Evolutionary conservation across 2,329 filamentous ascomycete genomes (phyloP), one percentile per base, ranked within the genome.

Genomic region (Monilinia fructigena): DNA sequence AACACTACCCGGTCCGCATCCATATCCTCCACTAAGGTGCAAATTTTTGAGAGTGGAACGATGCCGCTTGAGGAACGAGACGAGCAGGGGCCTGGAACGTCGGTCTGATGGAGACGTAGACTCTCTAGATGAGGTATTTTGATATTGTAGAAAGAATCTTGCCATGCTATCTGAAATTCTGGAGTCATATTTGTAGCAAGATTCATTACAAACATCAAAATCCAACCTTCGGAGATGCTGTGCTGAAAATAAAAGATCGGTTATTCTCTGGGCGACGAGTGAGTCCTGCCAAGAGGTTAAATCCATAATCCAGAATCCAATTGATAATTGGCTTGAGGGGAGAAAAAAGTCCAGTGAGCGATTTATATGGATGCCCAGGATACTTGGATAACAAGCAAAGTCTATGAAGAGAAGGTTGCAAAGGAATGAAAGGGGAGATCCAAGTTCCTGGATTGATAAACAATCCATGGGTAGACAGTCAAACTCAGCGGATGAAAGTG

Each of bases 261-360:
- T 31, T 16, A 66, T 66, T 31, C 28, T 63, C 40, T 55, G 35
- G 10, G 64, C 56, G 4, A 66, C 58, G 4, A 66, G 48, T 10
- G 48, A 28, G 35, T 66, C 64, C 20, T 62, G 55, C 56, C 58
- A 66, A 1, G 64, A 62, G 18, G 42, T 63, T 63, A 28, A 55
- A 63, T 12, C 64, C 64, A 62, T 62, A 61, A 16, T 66, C 50
- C 64, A 66, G 5, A 66, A 66, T 26, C 56, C 64, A 50, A 66
- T 66, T 0, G 64, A 66, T 2, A 66, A 20, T 38, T 66, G 64
- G 64, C 20, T 35, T n/a, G 4, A 66, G 42, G 7, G 38, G 5
- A 23, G 56, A 26, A 4, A 62, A 40, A 3, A 66, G 52, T 4
- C 40, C 26, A 3, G 11, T 31, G 11, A 65, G 63, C 11, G 63